These are phyloP conservation scores for Lachnellula occidentalis DNA, from an alignment of 2,329 filamentous ascomycete genomes.

Conservation along the genomic window DNA sequence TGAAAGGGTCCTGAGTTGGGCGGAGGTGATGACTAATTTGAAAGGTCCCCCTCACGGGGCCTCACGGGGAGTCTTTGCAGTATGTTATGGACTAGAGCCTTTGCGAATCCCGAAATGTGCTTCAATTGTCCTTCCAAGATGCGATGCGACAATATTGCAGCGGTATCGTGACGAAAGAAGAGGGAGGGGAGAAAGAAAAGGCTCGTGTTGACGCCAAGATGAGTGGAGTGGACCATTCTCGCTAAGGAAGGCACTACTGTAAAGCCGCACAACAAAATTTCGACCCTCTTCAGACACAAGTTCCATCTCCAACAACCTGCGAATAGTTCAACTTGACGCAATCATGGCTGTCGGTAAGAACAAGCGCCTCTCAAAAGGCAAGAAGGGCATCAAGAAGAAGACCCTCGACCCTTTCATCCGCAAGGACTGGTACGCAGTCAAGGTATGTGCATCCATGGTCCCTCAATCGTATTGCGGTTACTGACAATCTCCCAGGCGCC, in stretches of 20 bases:
- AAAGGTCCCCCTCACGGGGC: too few species aligned
- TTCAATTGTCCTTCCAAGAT: too few species aligned
- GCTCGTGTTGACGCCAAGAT: not conserved
- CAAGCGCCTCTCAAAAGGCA: constrained; percentile 99
- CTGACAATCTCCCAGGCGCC: constrained; percentile 60
- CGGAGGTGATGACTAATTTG: too few species aligned
- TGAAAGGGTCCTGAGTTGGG: too few species aligned
- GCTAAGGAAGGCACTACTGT: not conserved
- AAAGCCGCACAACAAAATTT: not conserved
- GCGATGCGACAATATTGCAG: too few species aligned
- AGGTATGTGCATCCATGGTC: constrained; percentile 49
- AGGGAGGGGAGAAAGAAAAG: too few species aligned
- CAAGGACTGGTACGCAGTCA: constrained; percentile 99
- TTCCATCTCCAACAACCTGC: constrained; percentile 23
- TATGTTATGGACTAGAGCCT: too few species aligned
- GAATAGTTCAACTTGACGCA: constrained; percentile 44
- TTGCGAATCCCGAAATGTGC: too few species aligned
- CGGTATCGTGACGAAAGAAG: too few species aligned
- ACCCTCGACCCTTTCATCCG: constrained; percentile 94
- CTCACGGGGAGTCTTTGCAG: too few species aligned
- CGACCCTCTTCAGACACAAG: constrained; percentile 7
- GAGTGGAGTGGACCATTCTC: not conserved
- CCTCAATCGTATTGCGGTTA: not conserved
- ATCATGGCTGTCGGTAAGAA: constrained; percentile 91
- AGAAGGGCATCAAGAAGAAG: constrained; percentile 99